These are phyloP conservation scores for Macadamia integrifolia DNA, from an alignment of 164 flowering plant genomes.

Conservation along the genomic window DNA sequence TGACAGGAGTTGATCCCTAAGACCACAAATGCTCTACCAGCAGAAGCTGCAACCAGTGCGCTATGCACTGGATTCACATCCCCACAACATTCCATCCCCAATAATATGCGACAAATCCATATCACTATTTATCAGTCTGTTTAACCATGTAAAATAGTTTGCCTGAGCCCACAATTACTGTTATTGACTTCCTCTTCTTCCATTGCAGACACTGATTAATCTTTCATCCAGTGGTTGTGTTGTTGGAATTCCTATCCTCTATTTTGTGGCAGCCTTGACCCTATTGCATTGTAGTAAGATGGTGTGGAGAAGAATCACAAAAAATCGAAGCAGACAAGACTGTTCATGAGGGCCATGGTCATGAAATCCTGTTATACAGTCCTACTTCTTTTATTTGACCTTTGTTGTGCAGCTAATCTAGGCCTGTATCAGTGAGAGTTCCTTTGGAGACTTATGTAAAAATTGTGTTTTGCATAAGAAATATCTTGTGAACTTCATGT, in stretches of 20 bases:
- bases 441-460: neutral
- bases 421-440: neutral
- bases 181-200: slow-evolving; percentile 6
- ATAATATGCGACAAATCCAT: too few relatives aligned
- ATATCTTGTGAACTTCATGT: too few relatives aligned
- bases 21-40: too few relatives aligned
- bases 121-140: too few relatives aligned
- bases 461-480: too few relatives aligned
- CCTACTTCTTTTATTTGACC: neutral
- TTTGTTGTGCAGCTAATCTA: neutral
- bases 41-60: too few relatives aligned
- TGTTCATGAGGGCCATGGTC: slow-evolving; percentile 1
- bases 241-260: slow-evolving; percentile 78
- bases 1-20: too few relatives aligned
- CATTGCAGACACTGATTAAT: slow-evolving; percentile 66
- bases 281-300: slow-evolving; percentile 66
- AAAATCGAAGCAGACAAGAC: slow-evolving; percentile 24
- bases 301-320: slow-evolving; percentile 61
- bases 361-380: neutral
- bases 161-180: neutral
- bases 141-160: neutral
- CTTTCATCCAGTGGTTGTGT: slow-evolving; percentile 71
- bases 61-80: too few relatives aligned
- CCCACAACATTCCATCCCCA: too few relatives aligned
- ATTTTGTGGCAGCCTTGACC: slow-evolving; percentile 46